Evolutionary conservation across 257 asterid species (phyloP).

Genomic region (Solanum appendiculatum): DNA sequence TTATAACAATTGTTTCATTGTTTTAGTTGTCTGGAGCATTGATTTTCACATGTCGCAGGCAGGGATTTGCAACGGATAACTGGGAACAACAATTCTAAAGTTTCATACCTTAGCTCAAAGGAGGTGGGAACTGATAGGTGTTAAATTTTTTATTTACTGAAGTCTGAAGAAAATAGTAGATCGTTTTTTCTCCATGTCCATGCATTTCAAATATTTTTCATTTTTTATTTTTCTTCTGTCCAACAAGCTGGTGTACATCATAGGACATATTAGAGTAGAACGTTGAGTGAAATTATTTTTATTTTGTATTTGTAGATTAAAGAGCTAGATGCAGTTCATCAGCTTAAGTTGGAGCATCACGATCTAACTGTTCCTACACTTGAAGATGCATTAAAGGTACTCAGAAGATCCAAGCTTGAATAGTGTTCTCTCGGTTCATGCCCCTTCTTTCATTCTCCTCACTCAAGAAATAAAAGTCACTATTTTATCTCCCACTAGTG

Average conservation of each 20-base stretch:
- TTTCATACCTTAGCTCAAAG: conserved; percentile 59
- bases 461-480: neutral
- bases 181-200: neutral
- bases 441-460: neutral
- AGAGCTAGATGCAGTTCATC: conserved; percentile 41
- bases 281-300: conserved; percentile 18
- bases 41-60: conserved; percentile 85
- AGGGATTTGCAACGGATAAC: conserved; percentile 91
- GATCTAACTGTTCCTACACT: conserved; percentile 54
- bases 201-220: neutral
- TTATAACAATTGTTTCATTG: conserved; percentile 7
- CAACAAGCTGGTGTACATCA: neutral
- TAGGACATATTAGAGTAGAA: neutral
- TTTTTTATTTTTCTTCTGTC: neutral
- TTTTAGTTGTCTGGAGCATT: conserved; percentile 33
- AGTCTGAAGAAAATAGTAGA: neutral
- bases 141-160: neutral
- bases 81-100: conserved; percentile 67
- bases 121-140: conserved; percentile 45
- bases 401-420: neutral
- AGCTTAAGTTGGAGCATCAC: conserved; percentile 37
- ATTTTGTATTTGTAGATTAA: conserved; percentile 46
- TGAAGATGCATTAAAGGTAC: conserved; percentile 82
- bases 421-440: neutral
- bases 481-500: neutral